Evolutionary conservation across 164 flowering plant genomes (phyloP).

Genomic region (grape (Vitis vinifera)): DNA sequence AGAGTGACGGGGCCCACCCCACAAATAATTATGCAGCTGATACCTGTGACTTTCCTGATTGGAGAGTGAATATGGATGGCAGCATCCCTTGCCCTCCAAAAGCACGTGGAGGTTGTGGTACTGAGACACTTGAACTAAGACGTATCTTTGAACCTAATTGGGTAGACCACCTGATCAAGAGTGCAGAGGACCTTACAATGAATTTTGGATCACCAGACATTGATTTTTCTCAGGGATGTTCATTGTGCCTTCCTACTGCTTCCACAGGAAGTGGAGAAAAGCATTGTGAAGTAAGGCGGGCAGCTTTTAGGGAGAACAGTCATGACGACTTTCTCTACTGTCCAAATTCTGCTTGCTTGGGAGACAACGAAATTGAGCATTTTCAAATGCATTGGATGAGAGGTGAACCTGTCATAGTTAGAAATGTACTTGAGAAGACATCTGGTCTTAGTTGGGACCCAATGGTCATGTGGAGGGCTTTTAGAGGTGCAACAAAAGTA

Average conservation of each 20-base stretch:
- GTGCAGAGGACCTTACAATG: slow-evolving; percentile 44
- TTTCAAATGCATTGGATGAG: slow-evolving; percentile 77
- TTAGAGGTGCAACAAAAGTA: slow-evolving; percentile 39
- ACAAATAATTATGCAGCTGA: slow-evolving; percentile 8
- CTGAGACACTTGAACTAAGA: slow-evolving; percentile 38
- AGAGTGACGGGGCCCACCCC: slow-evolving; percentile 17
- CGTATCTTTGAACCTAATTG: slow-evolving; percentile 52
- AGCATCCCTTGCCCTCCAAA: slow-evolving; percentile 74
- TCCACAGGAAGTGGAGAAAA: slow-evolving; percentile 12
- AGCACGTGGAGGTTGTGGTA: slow-evolving; percentile 74
- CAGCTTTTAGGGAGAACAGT: slow-evolving; percentile 51
- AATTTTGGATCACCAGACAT: slow-evolving; percentile 24
- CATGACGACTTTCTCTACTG: slow-evolving; percentile 67
- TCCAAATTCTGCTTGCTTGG: slow-evolving; percentile 47
- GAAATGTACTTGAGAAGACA: slow-evolving; percentile 54
- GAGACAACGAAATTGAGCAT: slow-evolving; percentile 51
- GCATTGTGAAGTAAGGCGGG: slow-evolving; percentile 39
- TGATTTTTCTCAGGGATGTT: slow-evolving; percentile 40
- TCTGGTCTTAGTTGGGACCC: slow-evolving; percentile 93
- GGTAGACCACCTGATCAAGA: slow-evolving; percentile 42
- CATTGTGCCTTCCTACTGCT: slow-evolving; percentile 27
- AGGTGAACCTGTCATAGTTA: slow-evolving; percentile 82
- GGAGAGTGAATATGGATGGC: slow-evolving; percentile 51
- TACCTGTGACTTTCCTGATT: slow-evolving; percentile 26
- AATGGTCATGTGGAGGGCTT: slow-evolving; percentile 86